phyloP scores from a whole-genome alignment of 805 yeast genomes.

The Starmerella kuoi region DNA sequence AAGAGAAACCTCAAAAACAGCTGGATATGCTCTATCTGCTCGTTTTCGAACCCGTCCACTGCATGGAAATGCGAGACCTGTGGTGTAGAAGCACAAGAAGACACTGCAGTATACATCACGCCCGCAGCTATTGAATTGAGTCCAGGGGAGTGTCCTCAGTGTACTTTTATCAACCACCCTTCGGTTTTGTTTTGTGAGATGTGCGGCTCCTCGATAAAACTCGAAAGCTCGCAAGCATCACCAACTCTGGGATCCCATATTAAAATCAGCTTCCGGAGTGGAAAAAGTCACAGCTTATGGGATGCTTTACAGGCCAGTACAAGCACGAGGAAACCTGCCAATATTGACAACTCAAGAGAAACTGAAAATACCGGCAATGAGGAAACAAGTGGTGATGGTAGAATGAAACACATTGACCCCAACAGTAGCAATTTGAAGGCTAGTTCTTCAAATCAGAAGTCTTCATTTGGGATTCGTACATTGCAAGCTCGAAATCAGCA shows the following conservation, averaged over 20 bases:
- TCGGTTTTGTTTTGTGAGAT: slow-evolving; percentile 69
- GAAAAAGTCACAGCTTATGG: slow-evolving; percentile 49
- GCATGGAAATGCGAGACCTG: slow-evolving; percentile 47
- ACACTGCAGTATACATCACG: slow-evolving; percentile 20
- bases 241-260: slow-evolving; percentile 6
- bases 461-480: not conserved
- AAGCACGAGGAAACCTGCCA: too few relatives aligned
- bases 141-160: slow-evolving; percentile 37
- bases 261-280: slow-evolving; percentile 49
- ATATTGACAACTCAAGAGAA: too few relatives aligned
- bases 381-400: not conserved
- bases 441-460: too few relatives aligned
- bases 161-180: slow-evolving; percentile 79
- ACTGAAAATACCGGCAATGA: not conserved
- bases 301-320: too few relatives aligned
- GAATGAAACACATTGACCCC: not conserved
- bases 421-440: too few relatives aligned
- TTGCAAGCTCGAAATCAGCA: not conserved
- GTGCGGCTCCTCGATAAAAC: slow-evolving; percentile 52
- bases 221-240: slow-evolving; percentile 25
- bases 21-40: slow-evolving; percentile 90
- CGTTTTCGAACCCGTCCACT: slow-evolving; percentile 42
- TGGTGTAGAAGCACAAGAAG: slow-evolving; percentile 41
- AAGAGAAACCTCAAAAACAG: slow-evolving; percentile 20
- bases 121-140: slow-evolving; percentile 1